Base-by-base conservation (phyloP, 192 early-diverging fungal species). In the Dispira simplex region DNA sequence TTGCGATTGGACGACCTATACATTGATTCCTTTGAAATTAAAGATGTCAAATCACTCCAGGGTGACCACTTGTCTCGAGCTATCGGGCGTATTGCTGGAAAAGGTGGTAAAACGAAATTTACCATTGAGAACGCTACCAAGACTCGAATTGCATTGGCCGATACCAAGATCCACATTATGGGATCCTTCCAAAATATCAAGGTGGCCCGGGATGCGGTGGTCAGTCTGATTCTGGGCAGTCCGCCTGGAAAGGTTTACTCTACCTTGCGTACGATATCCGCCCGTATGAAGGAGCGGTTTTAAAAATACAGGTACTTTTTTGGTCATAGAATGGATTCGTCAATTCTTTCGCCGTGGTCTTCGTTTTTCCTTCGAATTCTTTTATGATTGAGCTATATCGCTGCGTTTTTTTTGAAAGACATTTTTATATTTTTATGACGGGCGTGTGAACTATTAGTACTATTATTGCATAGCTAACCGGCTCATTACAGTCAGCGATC, bases 111-210 rank as follows among this genome's bases (percentile, higher is more conserved):
- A 70, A 96, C 93, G 10, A 93, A 94, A 69, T 96, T 85, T 64
- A 90, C 96, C 6, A 99, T 99, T 65, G 96, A 99, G 71, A 99
- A 99, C 70, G 85, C 92, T 11, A 90, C 88, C 52, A 90, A 94
- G 70, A 99, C 94, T 0, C 82, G 96, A 57, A 90, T 99, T 63
- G 93, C 96, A 20, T 78, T 99, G 67, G 96, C 96, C 6, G 96
- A 99, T 73, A 88, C 91, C 55, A 93, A 92, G 78, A 92, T 98
- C 64, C 93, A 96, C 68, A 89, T 98, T 54, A 77, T 98, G 44
- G 96, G 96, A 52, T 88, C 88, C 21, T 98, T 90, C 73, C 89
- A 92, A 68, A 98, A 98, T 67, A 98, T 97, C 69, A 92, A 90
- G 70, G 85, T 97, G 69, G 96, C 96, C 5, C 76, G 89, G 32